A percentile compares a stretch with the other conserved stretches of the same genome.
These are phyloP conservation scores for Sinapis alba DNA, from an alignment of 441 rosid genomes.

Conservation along the genomic window DNA sequence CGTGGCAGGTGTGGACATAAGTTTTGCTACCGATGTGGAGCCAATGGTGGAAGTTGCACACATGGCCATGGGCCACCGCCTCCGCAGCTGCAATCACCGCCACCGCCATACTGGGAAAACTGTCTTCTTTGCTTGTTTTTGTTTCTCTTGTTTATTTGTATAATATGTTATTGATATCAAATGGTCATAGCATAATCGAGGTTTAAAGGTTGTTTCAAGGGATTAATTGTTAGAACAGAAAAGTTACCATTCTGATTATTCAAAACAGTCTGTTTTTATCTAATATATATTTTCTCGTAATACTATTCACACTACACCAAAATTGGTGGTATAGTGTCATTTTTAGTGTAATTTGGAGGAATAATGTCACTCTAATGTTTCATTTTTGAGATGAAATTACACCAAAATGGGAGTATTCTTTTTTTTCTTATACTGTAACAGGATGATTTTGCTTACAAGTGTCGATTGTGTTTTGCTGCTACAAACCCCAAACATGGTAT, in stretches of 20 bases:
- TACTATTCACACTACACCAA: too few species aligned
- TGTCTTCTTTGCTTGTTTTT: too few species aligned
- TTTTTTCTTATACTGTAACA: neutral
- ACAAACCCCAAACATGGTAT: neutral
- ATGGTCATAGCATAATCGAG: neutral
- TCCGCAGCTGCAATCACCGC: neutral
- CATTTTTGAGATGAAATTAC: neutral
- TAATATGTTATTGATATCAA: neutral
- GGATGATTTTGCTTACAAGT: neutral
- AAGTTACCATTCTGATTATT: too few species aligned
- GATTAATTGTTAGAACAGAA: too few species aligned
- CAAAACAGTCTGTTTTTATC: too few species aligned
- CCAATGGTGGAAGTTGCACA: neutral
- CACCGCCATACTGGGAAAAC: neutral
- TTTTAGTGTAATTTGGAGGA: too few species aligned
- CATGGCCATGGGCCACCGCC: conserved; percentile 11
- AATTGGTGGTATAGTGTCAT: too few species aligned
- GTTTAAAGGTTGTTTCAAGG: neutral
- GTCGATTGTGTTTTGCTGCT: neutral
- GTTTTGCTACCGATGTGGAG: conserved; percentile 50
- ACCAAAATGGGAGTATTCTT: neutral
- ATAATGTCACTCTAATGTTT: too few species aligned
- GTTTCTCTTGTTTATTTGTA: neutral
- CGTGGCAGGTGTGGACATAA: conserved; percentile 51
- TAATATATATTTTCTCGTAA: too few species aligned